phyloP scores from a whole-genome alignment of 2,329 filamentous ascomycete genomes.

The Penicillium nordicum region DNA sequence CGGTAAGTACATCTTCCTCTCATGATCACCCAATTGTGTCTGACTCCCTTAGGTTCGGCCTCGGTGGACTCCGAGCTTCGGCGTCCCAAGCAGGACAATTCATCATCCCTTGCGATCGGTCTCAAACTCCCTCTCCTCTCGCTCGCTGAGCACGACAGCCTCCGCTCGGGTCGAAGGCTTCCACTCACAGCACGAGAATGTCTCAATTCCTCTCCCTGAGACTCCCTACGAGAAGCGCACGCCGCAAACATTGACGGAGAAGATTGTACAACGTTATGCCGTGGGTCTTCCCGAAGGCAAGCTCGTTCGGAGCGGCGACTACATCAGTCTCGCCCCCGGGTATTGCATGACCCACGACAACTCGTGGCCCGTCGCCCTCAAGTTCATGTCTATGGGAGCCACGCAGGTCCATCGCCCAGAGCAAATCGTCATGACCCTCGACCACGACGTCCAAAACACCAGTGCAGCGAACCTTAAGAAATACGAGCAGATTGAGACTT shows the following conservation, averaged over 20 bases:
- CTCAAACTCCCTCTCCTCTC: background rate
- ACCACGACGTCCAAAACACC: constrained; percentile 87
- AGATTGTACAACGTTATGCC: constrained; percentile 81
- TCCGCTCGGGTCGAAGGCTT: background rate
- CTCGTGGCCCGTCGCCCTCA: constrained; percentile 69
- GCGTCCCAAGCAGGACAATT: background rate
- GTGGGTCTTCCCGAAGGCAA: constrained; percentile 74
- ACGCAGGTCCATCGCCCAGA: constrained; percentile 65
- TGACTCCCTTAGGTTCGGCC: background rate
- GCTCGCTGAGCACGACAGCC: background rate
- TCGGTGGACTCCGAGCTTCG: background rate
- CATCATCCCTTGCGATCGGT: constrained; percentile 1
- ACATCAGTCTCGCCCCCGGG: constrained; percentile 70
- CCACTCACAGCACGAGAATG: background rate
- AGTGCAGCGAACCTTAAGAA: constrained; percentile 75
- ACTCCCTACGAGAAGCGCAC: background rate
- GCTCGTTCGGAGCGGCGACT: constrained; percentile 74
- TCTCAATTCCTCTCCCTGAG: background rate
- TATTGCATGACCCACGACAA: constrained; percentile 87
- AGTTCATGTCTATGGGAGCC: constrained; percentile 81
- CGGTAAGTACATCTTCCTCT: background rate
- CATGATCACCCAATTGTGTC: background rate
- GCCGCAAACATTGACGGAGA: constrained; percentile 83
- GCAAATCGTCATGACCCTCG: constrained; percentile 79
- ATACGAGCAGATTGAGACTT: constrained; percentile 75